phyloP scores from a whole-genome alignment of 371 early-diverging fungal genomes.

The Mortierella sp. region DNA sequence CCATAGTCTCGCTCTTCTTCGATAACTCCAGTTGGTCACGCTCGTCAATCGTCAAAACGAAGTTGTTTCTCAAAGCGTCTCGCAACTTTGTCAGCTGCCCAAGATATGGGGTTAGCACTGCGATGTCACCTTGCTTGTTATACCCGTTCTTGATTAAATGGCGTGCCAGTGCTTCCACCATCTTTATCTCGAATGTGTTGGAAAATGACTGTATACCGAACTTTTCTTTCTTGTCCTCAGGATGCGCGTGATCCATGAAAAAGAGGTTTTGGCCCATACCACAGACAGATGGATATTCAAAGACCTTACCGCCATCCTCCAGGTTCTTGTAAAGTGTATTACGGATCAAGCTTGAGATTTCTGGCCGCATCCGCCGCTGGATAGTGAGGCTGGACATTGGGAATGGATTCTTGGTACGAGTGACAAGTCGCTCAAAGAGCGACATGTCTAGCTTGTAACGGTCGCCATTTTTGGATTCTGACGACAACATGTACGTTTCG shows the following conservation, averaged over 20 bases:
- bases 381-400: conserved; percentile 68
- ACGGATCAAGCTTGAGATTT: conserved; percentile 72
- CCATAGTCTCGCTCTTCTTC: conserved; percentile 22
- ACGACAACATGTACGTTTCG: conserved; percentile 52
- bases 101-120: conserved; percentile 67
- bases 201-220: conserved; percentile 55
- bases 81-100: conserved; percentile 65
- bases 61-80: conserved; percentile 32
- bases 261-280: conserved; percentile 62
- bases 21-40: conserved; percentile 54
- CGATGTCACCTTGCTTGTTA: conserved; percentile 63
- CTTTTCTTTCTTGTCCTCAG: conserved; percentile 56
- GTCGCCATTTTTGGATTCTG: conserved; percentile 42
- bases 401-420: conserved; percentile 38
- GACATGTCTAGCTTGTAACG: conserved; percentile 71
- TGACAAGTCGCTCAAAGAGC: conserved; percentile 78
- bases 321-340: conserved; percentile 48
- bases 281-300: conserved; percentile 55
- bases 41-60: conserved; percentile 55
- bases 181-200: conserved; percentile 61
- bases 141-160: conserved; percentile 70
- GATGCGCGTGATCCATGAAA: conserved; percentile 59
- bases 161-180: conserved; percentile 60
- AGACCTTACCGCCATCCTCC: conserved; percentile 49
- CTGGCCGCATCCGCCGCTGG: conserved; percentile 83